Percentiles rank a stretch among this genome's conserved stretches.
Conservation (phyloP, 176 grass and related monocot genomes). For the Oryza glaberrima region DNA sequence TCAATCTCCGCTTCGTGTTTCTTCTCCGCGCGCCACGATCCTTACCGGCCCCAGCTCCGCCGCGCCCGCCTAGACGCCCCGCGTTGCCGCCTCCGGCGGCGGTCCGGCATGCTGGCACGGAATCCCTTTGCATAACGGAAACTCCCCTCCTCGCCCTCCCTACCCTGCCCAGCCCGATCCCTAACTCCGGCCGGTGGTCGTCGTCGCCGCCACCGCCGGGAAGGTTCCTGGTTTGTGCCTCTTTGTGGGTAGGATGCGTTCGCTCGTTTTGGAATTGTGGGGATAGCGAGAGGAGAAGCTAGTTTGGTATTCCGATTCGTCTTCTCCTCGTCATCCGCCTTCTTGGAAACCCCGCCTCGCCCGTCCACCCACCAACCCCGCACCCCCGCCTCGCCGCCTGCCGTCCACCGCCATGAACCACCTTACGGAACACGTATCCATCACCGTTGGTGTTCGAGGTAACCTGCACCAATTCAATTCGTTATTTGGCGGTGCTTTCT, state of each 20-base stretch:
- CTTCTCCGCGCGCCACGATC: background rate
- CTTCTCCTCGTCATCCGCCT: background rate
- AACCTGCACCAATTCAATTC: background rate
- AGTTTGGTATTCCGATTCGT: background rate
- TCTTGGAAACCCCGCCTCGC: conserved; percentile 16
- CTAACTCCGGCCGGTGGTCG: background rate
- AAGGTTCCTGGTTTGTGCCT: background rate
- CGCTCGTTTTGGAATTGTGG: background rate
- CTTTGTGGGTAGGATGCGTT: background rate
- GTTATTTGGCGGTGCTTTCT: background rate
- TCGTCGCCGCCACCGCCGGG: background rate
- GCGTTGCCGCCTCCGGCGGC: no score
- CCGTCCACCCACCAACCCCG: conserved; percentile 20
- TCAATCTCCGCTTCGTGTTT: background rate
- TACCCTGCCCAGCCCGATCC: background rate
- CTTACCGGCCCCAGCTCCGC: background rate
- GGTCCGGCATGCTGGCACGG: background rate
- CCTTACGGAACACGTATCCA: background rate
- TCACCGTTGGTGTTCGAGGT: background rate
- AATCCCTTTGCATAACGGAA: background rate
- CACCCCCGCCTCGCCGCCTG: background rate
- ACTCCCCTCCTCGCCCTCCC: background rate
- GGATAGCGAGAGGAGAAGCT: background rate
- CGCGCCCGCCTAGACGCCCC: background rate
- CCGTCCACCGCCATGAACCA: background rate